Evolutionary conservation across 805 yeast species (phyloP).

Genomic region (Saccharomyces jurei): DNA sequence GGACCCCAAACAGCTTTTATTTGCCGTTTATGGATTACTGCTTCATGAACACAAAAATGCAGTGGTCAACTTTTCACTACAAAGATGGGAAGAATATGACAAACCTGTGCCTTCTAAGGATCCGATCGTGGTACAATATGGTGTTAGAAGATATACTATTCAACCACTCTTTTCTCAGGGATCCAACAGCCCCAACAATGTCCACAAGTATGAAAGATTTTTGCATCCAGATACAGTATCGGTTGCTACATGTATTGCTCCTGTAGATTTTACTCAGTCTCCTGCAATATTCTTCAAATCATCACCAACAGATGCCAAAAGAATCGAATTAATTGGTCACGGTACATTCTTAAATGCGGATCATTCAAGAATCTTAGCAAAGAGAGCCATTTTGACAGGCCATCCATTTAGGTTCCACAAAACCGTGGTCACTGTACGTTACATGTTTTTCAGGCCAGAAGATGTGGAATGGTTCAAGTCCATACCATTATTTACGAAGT

Average conservation of each 20-base stretch:
- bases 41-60: constrained; percentile 83
- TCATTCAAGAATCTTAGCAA: constrained; percentile 74
- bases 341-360: constrained; percentile 87
- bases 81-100: constrained; percentile 85
- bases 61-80: constrained; percentile 71
- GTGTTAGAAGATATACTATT: constrained; percentile 79
- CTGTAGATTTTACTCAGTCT: constrained; percentile 72
- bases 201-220: constrained; percentile 77
- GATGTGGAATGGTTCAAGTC: constrained; percentile 87
- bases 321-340: constrained; percentile 68
- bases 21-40: constrained; percentile 65
- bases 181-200: constrained; percentile 71
- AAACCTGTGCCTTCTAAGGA: constrained; percentile 82
- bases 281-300: constrained; percentile 80
- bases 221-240: constrained; percentile 68
- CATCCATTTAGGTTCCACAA: constrained; percentile 94
- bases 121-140: constrained; percentile 78
- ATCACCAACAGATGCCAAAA: constrained; percentile 36
- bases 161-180: constrained; percentile 78
- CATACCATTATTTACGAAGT: constrained; percentile 84
- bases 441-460: constrained; percentile 91
- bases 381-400: constrained; percentile 85
- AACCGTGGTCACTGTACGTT: constrained; percentile 81
- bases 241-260: constrained; percentile 82
- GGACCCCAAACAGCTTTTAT: constrained; percentile 41